Evolutionary conservation across 1,284 basidiomycete species (phyloP), one percentile per base, ranked within the genome.

Genomic region (Ustilago lituana): DNA sequence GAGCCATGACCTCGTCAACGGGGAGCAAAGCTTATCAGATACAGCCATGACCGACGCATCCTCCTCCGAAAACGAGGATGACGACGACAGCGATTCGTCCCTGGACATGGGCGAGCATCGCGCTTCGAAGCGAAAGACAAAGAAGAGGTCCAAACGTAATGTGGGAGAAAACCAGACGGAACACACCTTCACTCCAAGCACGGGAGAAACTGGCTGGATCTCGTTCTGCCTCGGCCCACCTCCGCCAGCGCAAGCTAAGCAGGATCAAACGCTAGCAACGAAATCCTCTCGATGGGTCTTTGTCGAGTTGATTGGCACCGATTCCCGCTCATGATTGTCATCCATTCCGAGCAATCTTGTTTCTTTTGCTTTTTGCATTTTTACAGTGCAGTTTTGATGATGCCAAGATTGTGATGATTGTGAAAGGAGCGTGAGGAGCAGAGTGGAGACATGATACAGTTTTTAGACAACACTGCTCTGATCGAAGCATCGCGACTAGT

Each of bases 281-380:
- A 33, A 31, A 14, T 32, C 38, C 31, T 31, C 46, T 11, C 37
- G 46, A 39, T 68, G 65, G 65, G 35, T 63, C 31, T 40, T 69
- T 31, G 60, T 69, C 20, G 66, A 69, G 41, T 55, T 69, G 1
- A 43, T 69, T 14, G 66, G 66, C 33, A 60, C 60, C 8, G 66
- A 69, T 46, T 63, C 66, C 22, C 60, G 66, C 14, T 63, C 66
- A 17, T 69, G 17, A 58, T 29, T 27, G 33, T 26, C 35, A n/a
- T 15, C 26, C 10, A 19, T 10, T 14, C 10, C 24, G n/a, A n/a
- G n/a, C n/a, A n/a, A n/a, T n/a, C n/a, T n/a, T n/a, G n/a, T n/a
- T n/a, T n/a, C n/a, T n/a, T n/a, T n/a, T n/a, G n/a, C n/a, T n/a
- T n/a, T n/a, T n/a, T n/a, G n/a, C n/a, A n/a, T n/a, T n/a, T n/a